Conservation (phyloP, 805 yeast genomes). For the Zygosaccharomyces bisporus region DNA sequence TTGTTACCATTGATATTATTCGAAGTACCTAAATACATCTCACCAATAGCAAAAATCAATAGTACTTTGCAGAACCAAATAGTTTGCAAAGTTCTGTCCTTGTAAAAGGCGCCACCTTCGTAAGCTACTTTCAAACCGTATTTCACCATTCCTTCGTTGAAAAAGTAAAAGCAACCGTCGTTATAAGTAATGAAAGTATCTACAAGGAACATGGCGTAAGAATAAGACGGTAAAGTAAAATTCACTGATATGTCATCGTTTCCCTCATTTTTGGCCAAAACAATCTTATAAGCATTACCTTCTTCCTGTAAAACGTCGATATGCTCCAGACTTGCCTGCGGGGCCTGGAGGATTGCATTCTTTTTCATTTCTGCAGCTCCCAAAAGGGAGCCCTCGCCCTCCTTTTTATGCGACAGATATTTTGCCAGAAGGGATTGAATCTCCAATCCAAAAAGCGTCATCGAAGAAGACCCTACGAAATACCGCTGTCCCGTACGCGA, state of each 20-base stretch:
- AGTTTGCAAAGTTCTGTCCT: slow-evolving; percentile 61
- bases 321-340: slow-evolving; percentile 5
- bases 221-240: slow-evolving; percentile 69
- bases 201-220: slow-evolving; percentile 69
- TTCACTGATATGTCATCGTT: slow-evolving; percentile 49
- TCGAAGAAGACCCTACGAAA: slow-evolving; percentile 77
- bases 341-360: background rate
- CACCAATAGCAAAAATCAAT: slow-evolving; percentile 73
- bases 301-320: slow-evolving; percentile 62
- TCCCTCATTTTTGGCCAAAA: slow-evolving; percentile 56
- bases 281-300: slow-evolving; percentile 71
- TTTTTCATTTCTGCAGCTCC: slow-evolving; percentile 6
- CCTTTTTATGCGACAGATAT: slow-evolving; percentile 16
- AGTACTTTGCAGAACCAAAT: slow-evolving; percentile 78
- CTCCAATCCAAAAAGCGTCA: slow-evolving; percentile 77
- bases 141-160: slow-evolving; percentile 76
- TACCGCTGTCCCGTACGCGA: slow-evolving; percentile 72
- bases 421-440: slow-evolving; percentile 61
- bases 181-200: slow-evolving; percentile 75
- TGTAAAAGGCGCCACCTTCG: slow-evolving; percentile 40
- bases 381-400: background rate
- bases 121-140: slow-evolving; percentile 61
- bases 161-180: slow-evolving; percentile 81
- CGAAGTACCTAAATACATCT: slow-evolving; percentile 76
- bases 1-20: slow-evolving; percentile 49